Conservation (phyloP, 2,329 filamentous ascomycete genomes). For the Fusarium illudens region DNA sequence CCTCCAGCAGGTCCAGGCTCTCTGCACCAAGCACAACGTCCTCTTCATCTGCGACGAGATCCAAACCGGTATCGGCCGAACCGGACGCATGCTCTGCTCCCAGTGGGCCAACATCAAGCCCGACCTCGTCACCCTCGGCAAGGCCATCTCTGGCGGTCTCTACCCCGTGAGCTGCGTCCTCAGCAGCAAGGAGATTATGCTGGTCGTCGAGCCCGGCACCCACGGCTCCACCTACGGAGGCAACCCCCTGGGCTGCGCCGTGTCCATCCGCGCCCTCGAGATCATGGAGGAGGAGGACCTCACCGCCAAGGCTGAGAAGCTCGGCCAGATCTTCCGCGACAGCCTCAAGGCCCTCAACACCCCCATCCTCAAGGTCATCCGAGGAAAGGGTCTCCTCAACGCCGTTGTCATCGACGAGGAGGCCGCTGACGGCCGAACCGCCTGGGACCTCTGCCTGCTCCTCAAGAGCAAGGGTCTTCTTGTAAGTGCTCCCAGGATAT, state of each 20-base stretch:
- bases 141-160: conserved; percentile 98
- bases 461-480: conserved; percentile 95
- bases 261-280: conserved; percentile 94
- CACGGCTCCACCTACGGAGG: conserved; percentile 99
- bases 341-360: conserved; percentile 78
- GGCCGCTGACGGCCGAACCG: conserved; percentile 83
- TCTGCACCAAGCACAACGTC: conserved; percentile 96
- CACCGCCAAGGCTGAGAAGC: conserved; percentile 79
- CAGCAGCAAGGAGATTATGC: conserved; percentile 88
- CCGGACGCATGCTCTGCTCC: conserved; percentile 90
- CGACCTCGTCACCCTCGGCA: conserved; percentile 92
- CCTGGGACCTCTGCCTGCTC: conserved; percentile 96
- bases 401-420: conserved; percentile 95
- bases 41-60: conserved; percentile 98
- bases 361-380: conserved; percentile 81
- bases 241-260: conserved; percentile 93
- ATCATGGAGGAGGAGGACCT: conserved; percentile 92
- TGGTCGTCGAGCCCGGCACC: conserved; percentile 94
- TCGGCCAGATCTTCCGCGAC: conserved; percentile 85
- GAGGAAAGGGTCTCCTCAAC: conserved; percentile 94
- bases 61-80: conserved; percentile 95
- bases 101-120: conserved; percentile 97
- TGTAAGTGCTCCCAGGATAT: conserved; percentile 63
- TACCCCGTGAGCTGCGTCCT: conserved; percentile 98
- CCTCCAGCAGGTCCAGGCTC: conserved; percentile 77